Conservation (phyloP, 345 rosid genomes). For the Salix viminalis region DNA sequence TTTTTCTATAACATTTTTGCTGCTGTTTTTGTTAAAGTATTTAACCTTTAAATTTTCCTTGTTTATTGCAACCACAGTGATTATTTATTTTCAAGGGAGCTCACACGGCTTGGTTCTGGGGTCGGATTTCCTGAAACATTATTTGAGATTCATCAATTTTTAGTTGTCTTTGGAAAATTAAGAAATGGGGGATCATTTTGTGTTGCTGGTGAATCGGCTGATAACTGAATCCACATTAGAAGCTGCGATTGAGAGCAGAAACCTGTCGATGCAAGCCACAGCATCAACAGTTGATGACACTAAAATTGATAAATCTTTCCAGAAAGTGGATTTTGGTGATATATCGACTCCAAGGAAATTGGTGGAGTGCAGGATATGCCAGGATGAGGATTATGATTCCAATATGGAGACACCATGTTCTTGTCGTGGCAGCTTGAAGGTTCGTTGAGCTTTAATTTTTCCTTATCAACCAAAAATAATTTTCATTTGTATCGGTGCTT, state of each 20-base stretch:
- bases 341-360: constrained; percentile 38
- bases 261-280: constrained; percentile 39
- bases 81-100: constrained; percentile 19
- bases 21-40: constrained; percentile 4
- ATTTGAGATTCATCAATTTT: neutral
- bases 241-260: constrained; percentile 78
- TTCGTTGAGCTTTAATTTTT: constrained; percentile 15
- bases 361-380: constrained; percentile 91
- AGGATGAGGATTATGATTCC: constrained; percentile 75
- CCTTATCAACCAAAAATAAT: neutral
- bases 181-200: constrained; percentile 92
- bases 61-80: neutral
- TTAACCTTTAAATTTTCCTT: neutral
- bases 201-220: constrained; percentile 76
- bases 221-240: constrained; percentile 75
- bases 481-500: neutral
- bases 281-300: constrained; percentile 22
- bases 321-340: constrained; percentile 40
- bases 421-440: constrained; percentile 93
- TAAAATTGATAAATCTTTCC: constrained; percentile 23
- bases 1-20: neutral
- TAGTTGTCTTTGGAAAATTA: constrained; percentile 1
- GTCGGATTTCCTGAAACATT: neutral
- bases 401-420: constrained; percentile 93
- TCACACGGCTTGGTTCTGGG: constrained; percentile 16